Evolutionary conservation across 306 rosid genomes (phyloP), one percentile per base, ranked within the genome.

Genomic region (Rubus parviflorus): DNA sequence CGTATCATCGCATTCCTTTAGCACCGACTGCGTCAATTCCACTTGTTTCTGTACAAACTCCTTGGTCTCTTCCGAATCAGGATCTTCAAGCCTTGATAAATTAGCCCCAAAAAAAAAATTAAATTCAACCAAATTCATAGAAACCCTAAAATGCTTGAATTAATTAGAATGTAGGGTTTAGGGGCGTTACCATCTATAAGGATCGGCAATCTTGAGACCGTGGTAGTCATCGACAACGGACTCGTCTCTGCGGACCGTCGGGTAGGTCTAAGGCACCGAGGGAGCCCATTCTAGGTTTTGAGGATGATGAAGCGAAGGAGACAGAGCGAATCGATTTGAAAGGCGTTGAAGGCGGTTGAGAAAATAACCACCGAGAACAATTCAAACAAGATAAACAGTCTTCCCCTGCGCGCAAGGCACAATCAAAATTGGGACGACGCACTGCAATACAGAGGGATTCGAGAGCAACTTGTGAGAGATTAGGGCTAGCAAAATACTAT

Each of bases 221-320:
- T 92, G 93, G 67, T 79, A 94, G 81, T 89, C 78, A 8, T 92
- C 97, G 75, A 90, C 41, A 74, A 95, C 83, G 53, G 97, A 85
- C 53, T 83, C 77, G 61, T 94, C 97, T 74, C 98, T 83, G 49
- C 83, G 90, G 82, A 89, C 85, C 57, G 52, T 40, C 61, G 97
- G 96, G 79, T 95, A 82, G 47, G 38, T 73, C 57, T 0, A 70
- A 57, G n/a, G 81, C 89, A 57, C 83, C 43, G 63, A 88, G 72
- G 2, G 92, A 92, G 37, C 88, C 91, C 97, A 92, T 94, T 62
- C 74, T 61, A 10, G 23, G 83, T 35, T 14, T 67, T 38, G 77
- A 49, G 19, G 30, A 41, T 8, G 68, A 62, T 1, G 75, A 47
- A 25, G 17, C 16, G 0, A 72, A 53, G 14, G 80, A 47, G 19